phyloP scores from a whole-genome alignment of 768 basidiomycete genomes.

The Tulasnella sp. region DNA sequence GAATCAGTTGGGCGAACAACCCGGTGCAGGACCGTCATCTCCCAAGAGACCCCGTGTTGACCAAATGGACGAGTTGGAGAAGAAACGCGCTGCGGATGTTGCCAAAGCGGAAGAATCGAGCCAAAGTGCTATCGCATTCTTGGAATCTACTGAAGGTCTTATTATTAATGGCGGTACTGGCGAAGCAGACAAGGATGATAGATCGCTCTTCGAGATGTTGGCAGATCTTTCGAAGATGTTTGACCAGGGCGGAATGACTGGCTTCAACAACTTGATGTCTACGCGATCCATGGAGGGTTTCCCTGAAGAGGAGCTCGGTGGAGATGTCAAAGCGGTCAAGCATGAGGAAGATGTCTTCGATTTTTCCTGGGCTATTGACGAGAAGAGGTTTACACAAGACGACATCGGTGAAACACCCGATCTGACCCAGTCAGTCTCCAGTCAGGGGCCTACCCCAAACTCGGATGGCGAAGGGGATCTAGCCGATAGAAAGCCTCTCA shows the following conservation, averaged over 20 bases:
- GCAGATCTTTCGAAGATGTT: not conserved
- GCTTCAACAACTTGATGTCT: not conserved
- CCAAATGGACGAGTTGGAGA: conserved; percentile 9
- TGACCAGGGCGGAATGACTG: not conserved
- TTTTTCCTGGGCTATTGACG: conserved; percentile 14
- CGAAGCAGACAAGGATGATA: not conserved
- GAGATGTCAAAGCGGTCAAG: not conserved
- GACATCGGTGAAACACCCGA: conserved; percentile 16
- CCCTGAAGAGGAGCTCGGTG: not conserved
- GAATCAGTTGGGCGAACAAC: no score
- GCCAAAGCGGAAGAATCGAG: not conserved
- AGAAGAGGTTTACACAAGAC: conserved; percentile 3
- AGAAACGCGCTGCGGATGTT: conserved; percentile 1
- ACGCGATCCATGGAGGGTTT: not conserved
- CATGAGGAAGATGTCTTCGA: conserved; percentile 12
- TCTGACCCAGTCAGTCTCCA: conserved; percentile 6
- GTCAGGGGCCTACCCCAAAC: conserved; percentile 18
- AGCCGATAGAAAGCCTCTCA: conserved; percentile 4
- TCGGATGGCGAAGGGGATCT: conserved; percentile 5
- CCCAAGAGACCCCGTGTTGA: conserved; percentile 5
- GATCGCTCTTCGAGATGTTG: not conserved
- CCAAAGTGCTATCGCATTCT: not conserved
- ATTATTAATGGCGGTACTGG: not conserved
- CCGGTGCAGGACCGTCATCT: no score
- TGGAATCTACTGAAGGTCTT: conserved; percentile 1